phyloP scores from a whole-genome alignment of 441 rosid species.

The Rhodomyrtus psidioides region DNA sequence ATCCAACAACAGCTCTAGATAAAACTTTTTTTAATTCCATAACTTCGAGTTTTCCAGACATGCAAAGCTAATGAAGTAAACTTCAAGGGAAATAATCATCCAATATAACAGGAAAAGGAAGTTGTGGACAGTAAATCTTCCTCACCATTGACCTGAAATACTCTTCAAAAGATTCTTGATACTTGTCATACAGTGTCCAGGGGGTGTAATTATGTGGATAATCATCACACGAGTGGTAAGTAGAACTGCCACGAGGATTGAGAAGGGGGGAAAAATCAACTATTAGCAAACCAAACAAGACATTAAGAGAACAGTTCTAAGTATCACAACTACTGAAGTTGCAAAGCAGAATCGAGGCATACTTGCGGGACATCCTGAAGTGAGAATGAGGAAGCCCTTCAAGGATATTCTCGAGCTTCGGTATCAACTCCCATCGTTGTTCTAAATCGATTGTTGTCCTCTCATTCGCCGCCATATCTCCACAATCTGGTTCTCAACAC shows the following conservation, averaged over 20 bases:
- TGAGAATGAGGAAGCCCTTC: slow-evolving; percentile 21
- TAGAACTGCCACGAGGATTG: slow-evolving; percentile 13
- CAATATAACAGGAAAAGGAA: background rate
- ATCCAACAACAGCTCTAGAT: background rate
- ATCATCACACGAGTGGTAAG: slow-evolving; percentile 16
- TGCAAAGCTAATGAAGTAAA: background rate
- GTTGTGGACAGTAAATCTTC: background rate
- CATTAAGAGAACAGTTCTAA: background rate
- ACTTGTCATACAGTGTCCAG: slow-evolving; percentile 19
- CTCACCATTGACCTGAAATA: slow-evolving; percentile 17
- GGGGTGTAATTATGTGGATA: background rate
- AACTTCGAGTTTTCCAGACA: background rate
- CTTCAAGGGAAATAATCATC: background rate
- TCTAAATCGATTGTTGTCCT: background rate
- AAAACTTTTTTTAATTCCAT: too few relatives aligned
- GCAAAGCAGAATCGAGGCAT: background rate
- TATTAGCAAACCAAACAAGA: background rate
- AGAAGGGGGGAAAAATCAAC: background rate
- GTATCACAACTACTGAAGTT: background rate
- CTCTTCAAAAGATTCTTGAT: slow-evolving; percentile 16
- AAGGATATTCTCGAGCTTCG: slow-evolving; percentile 22
- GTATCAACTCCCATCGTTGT: slow-evolving; percentile 13
- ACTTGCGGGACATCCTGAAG: too few relatives aligned
- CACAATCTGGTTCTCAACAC: background rate
- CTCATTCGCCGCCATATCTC: background rate